A percentile compares a stretch with the other conserved stretches of the same genome.
These are phyloP conservation scores for Aspergillus bridgeri DNA, from an alignment of 495 filamentous ascomycete species.

Conservation along the genomic window DNA sequence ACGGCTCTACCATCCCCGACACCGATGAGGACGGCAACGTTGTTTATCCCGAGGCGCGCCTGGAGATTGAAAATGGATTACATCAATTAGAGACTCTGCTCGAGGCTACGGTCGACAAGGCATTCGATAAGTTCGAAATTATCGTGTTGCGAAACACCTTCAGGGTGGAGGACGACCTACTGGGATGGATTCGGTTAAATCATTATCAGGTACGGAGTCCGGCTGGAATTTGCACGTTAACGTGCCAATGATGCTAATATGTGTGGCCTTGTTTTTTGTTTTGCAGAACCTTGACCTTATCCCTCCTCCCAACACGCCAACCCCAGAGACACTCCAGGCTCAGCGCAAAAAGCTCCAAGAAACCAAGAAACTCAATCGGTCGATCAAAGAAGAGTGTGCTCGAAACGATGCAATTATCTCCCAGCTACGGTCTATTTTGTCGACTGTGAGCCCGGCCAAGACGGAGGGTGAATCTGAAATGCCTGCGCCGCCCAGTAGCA, in stretches of 20 bases:
- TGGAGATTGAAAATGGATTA: conserved; percentile 85
- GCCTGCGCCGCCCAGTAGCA: conserved; percentile 8
- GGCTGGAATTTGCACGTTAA: background rate
- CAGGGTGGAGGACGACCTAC: conserved; percentile 67
- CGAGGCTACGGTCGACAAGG: conserved; percentile 70
- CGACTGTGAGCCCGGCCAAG: conserved; percentile 26
- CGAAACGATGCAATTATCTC: conserved; percentile 70
- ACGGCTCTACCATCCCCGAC: conserved; percentile 46
- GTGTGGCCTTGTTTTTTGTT: background rate
- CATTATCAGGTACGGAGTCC: conserved; percentile 73
- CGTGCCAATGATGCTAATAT: background rate
- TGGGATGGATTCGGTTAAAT: conserved; percentile 70
- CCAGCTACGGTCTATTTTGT: conserved; percentile 58
- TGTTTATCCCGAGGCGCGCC: conserved; percentile 55
- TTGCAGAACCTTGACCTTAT: conserved; percentile 36
- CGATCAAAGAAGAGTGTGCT: conserved; percentile 69
- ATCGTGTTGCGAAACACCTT: conserved; percentile 88
- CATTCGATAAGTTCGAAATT: conserved; percentile 77
- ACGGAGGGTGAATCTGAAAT: conserved; percentile 18
- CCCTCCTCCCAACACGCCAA: conserved; percentile 43
- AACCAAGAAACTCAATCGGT: conserved; percentile 71
- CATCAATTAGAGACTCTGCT: conserved; percentile 95
- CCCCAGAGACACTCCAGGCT: conserved; percentile 59
- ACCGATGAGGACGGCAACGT: conserved; percentile 52
- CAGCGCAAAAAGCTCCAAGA: conserved; percentile 78